Base-by-base conservation (phyloP, 441 rosid species). In the Sinapis alba region DNA sequence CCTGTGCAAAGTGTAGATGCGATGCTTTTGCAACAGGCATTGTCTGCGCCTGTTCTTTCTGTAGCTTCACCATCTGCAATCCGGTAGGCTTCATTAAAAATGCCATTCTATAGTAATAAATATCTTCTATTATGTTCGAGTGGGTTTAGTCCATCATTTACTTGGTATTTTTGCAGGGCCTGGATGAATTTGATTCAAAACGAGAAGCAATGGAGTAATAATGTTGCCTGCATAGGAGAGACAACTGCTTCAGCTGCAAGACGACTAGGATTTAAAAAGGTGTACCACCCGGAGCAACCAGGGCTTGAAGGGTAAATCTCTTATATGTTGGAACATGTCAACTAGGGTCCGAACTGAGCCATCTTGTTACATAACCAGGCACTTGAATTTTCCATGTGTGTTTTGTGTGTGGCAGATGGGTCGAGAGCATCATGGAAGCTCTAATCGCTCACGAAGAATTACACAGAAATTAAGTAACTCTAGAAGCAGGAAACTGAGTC, bases 31-130 rank as follows among this genome's bases (percentile, higher is more conserved):
- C 77, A 85, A 85, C 81, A 82, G 83, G 98, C 97, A 72, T 71
- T 89, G 64, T 85, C 83, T 79, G 86, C 84, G 58, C 94, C 97
- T 24, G 95, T 95, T 62, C 81, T 90, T 70, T 87, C 99, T 18
- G 92, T 91, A 77, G 99, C 94, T 79, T 95, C 99, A 63, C 99
- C 98, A 80, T 95, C 97, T 64, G 89, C 99, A 72, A 61, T 91
- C 57, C 72, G 83, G 99, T 93, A 74, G 62, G 86, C 57, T 28
- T 36, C 24, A 24, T 21, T 8, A 43, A 5, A 36, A 36, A 11
- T 43, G 5, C 19, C 71, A 38, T 47, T 50, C 13, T 27, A 2
- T 65, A 5, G 58, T 36, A 59, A 38, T 21, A 60, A 58, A 50
- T 61, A 21, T 60, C 16, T 62, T 61, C 9, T 16, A 28, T 15